These are phyloP conservation scores for Oryza officinalis DNA, from an alignment of 176 grass and related monocot species.

Conservation along the genomic window DNA sequence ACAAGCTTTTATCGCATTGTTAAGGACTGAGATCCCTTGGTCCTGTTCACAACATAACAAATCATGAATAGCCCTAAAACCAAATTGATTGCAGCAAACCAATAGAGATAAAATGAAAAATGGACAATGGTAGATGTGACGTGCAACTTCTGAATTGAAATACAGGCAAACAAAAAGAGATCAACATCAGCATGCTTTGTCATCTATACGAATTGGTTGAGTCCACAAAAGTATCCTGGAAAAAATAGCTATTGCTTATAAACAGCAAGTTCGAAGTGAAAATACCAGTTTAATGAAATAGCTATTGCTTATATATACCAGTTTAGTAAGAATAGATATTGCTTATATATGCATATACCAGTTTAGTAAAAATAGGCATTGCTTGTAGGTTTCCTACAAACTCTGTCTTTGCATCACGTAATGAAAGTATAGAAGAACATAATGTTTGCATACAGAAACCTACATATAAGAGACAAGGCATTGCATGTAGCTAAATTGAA, in stretches of 20 bases:
- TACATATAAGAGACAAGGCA: not conserved
- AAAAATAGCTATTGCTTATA: not conserved
- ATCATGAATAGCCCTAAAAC: no score
- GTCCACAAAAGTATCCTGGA: not conserved
- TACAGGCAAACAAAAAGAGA: no score
- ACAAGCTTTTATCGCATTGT: slow-evolving; percentile 57
- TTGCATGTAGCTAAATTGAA: no score
- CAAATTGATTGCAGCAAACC: no score
- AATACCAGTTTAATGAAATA: no score
- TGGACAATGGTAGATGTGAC: not conserved
- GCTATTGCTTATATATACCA: no score
- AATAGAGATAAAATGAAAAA: no score
- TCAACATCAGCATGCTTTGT: not conserved
- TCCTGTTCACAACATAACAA: slow-evolving; percentile 37
- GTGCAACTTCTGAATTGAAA: not conserved
- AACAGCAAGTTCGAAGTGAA: no score
- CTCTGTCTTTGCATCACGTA: not conserved
- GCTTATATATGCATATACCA: not conserved
- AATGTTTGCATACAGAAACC: not conserved
- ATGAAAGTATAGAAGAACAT: not conserved
- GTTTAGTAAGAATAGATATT: not conserved
- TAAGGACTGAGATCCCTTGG: slow-evolving; percentile 54
- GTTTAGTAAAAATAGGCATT: not conserved
- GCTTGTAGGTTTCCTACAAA: not conserved
- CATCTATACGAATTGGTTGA: not conserved